Evolutionary conservation across 2,329 filamentous ascomycete species (phyloP).

Genomic region (Aspergillus arachidicola): DNA sequence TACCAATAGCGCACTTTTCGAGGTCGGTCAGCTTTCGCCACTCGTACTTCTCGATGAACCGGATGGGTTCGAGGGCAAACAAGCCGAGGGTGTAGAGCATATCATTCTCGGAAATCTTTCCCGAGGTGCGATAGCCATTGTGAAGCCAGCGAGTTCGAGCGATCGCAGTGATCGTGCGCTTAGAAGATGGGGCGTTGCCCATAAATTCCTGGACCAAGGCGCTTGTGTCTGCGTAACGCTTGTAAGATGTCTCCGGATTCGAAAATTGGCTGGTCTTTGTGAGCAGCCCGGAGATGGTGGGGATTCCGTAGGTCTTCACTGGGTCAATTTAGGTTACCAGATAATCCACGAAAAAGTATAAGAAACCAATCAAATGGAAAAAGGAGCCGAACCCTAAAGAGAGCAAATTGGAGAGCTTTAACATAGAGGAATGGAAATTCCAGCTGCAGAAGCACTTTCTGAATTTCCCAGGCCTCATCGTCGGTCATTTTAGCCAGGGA

Average conservation of each 20-base stretch:
- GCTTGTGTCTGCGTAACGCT: conserved; percentile 57
- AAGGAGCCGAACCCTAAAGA: conserved; percentile 53
- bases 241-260: conserved; percentile 49
- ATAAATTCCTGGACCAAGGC: conserved; percentile 55
- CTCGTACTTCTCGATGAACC: conserved; percentile 67
- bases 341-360: neutral
- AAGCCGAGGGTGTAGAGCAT: conserved; percentile 67
- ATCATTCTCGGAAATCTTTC: conserved; percentile 64
- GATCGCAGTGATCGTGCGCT: conserved; percentile 54
- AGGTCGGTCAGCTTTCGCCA: conserved; percentile 70
- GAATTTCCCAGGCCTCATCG: conserved; percentile 55
- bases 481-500: conserved; percentile 57
- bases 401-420: conserved; percentile 59
- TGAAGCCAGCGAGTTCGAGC: conserved; percentile 69
- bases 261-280: conserved; percentile 54
- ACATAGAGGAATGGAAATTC: conserved; percentile 60
- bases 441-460: conserved; percentile 47
- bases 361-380: neutral
- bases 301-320: conserved; percentile 58
- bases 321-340: conserved; percentile 6
- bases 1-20: conserved; percentile 68
- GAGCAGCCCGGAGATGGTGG: conserved; percentile 55
- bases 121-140: conserved; percentile 56
- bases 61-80: conserved; percentile 66
- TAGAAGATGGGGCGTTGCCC: conserved; percentile 45